These are phyloP conservation scores for Hypomyces rosellus DNA, from an alignment of 2,329 filamentous ascomycete genomes.

Conservation along the genomic window DNA sequence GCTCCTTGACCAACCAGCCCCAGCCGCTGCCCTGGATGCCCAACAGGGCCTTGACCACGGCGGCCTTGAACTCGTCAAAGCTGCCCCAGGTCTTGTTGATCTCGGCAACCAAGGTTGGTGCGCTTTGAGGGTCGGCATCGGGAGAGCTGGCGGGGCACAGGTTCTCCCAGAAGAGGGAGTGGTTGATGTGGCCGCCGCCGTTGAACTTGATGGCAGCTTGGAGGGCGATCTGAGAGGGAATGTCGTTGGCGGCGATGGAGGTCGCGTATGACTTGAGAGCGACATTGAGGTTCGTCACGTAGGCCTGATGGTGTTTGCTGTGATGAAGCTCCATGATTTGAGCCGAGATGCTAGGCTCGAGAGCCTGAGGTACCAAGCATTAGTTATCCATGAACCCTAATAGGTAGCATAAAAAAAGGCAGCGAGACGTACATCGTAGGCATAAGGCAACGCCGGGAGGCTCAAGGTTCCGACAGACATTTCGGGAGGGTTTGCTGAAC, in stretches of 20 bases:
- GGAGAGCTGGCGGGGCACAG: constrained; percentile 55
- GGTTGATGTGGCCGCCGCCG: constrained; percentile 88
- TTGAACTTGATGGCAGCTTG: constrained; percentile 76
- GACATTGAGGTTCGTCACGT: constrained; percentile 69
- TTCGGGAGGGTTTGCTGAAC: constrained; percentile 4
- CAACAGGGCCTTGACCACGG: constrained; percentile 59
- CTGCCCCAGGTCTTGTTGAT: constrained; percentile 64
- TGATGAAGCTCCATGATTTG: constrained; percentile 82
- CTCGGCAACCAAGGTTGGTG: constrained; percentile 53
- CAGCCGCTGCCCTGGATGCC: constrained; percentile 78
- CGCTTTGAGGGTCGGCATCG: constrained; percentile 49
- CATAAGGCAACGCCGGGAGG: constrained; percentile 61
- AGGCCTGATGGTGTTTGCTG: constrained; percentile 71
- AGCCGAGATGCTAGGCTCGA: constrained; percentile 67
- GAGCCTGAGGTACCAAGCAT: constrained; percentile 44
- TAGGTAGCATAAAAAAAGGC: not conserved
- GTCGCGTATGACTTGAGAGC: constrained; percentile 54
- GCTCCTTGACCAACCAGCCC: constrained; percentile 75
- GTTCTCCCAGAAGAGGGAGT: constrained; percentile 88
- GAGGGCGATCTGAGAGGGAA: constrained; percentile 59
- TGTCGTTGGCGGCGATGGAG: constrained; percentile 50
- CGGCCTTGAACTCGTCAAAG: constrained; percentile 57
- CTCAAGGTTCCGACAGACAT: constrained; percentile 45
- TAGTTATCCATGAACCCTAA: constrained; percentile 36
- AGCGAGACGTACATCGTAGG: constrained; percentile 55